phyloP scores from a whole-genome alignment of 1,284 basidiomycete genomes.

The Pascua guehoae region DNA sequence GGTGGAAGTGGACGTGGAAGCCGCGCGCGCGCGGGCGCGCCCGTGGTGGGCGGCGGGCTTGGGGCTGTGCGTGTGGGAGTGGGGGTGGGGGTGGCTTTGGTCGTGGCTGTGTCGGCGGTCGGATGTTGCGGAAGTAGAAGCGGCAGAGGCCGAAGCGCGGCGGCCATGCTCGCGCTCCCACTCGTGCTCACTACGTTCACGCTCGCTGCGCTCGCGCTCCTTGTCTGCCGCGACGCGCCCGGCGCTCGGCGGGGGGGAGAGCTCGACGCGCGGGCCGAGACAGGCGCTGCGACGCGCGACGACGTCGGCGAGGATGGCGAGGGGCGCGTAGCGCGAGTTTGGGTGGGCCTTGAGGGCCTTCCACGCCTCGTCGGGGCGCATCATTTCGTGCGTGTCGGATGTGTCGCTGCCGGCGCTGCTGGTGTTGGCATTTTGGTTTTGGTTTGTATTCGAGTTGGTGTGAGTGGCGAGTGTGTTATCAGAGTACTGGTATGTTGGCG shows the following conservation, averaged over 20 bases:
- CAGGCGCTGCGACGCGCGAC: constrained; percentile 77
- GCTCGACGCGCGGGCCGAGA: constrained; percentile 64
- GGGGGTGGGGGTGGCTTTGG: too few relatives aligned
- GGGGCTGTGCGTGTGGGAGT: too few relatives aligned
- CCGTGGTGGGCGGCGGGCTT: too few relatives aligned
- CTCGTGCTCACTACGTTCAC: not conserved
- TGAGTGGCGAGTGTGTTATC: not conserved
- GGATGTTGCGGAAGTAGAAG: not conserved
- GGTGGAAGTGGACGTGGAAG: not conserved
- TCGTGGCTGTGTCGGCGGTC: not conserved
- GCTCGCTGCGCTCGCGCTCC: constrained; percentile 28
- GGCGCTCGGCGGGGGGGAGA: constrained; percentile 54
- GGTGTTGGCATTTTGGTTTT: not conserved
- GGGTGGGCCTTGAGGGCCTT: constrained; percentile 81
- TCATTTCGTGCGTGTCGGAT: constrained; percentile 52
- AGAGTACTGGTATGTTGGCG: not conserved
- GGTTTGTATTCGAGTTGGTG: not conserved
- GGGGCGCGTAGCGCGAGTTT: constrained; percentile 74
- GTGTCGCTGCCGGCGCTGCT: not conserved
- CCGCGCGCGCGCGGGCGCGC: not conserved
- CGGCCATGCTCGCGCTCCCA: not conserved
- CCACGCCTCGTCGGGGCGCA: constrained; percentile 81
- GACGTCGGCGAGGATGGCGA: constrained; percentile 77
- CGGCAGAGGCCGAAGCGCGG: not conserved
- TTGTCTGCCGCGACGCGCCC: constrained; percentile 47